Percentiles rank a stretch among this genome's conserved stretches.
Evolutionary conservation across 192 early-diverging fungal genomes (phyloP).

Genomic region (Endogone sp.): DNA sequence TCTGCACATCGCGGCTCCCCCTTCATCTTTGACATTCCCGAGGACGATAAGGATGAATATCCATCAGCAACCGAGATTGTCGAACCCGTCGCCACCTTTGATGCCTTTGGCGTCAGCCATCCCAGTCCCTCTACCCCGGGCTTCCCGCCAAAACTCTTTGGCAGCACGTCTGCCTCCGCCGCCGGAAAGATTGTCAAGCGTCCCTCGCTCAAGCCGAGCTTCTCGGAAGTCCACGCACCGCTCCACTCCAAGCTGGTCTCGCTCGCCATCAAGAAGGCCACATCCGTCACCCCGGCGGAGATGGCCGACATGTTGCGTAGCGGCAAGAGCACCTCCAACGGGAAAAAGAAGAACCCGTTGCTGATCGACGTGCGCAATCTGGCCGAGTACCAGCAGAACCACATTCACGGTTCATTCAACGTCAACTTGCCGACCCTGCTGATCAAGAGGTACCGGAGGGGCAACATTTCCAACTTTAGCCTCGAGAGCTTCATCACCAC

Average conservation of each 20-base stretch:
- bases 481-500: conserved; percentile 54
- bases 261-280: conserved; percentile 5
- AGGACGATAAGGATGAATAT: conserved; percentile 5
- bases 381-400: conserved; percentile 35
- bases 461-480: conserved; percentile 45
- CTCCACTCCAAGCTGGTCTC: background rate
- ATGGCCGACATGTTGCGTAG: background rate
- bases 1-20: background rate
- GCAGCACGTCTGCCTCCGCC: background rate
- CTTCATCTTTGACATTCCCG: background rate
- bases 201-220: conserved; percentile 7
- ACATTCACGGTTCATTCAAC: conserved; percentile 42
- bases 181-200: conserved; percentile 1
- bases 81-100: conserved; percentile 22
- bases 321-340: background rate
- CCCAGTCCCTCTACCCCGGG: conserved; percentile 10
- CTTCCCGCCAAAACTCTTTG: conserved; percentile 21
- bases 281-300: background rate
- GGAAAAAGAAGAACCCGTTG: conserved; percentile 14
- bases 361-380: conserved; percentile 43
- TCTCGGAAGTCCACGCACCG: background rate
- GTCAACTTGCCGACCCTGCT: conserved; percentile 53
- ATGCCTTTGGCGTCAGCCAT: too few species aligned
- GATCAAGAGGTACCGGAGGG: conserved; percentile 49
- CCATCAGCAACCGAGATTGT: conserved; percentile 9